Evolutionary conservation across 345 rosid species (phyloP).

Genomic region (Boechera divaricarpa): DNA sequence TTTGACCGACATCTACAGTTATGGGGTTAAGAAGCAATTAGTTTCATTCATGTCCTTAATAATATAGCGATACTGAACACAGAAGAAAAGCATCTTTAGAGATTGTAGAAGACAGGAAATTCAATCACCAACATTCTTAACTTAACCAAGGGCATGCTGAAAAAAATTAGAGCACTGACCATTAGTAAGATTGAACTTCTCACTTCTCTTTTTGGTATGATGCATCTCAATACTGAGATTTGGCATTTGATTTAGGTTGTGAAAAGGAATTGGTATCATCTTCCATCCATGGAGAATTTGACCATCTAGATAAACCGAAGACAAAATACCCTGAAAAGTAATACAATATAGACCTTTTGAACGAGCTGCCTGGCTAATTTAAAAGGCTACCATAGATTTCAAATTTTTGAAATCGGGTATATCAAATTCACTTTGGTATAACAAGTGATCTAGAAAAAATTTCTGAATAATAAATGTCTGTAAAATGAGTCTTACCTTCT

Average conservation of each 20-base stretch:
- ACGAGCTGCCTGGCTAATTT: slow-evolving; percentile 10
- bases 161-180: slow-evolving; percentile 43
- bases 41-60: slow-evolving; percentile 7
- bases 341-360: slow-evolving; percentile 1
- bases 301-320: slow-evolving; percentile 72
- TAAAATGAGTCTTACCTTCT: slow-evolving; percentile 58
- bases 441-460: too few species aligned
- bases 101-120: background rate
- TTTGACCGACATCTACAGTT: slow-evolving; percentile 54
- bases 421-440: background rate
- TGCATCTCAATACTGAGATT: slow-evolving; percentile 49
- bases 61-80: background rate
- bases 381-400: background rate
- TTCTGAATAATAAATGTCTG: background rate
- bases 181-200: slow-evolving; percentile 39
- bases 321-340: slow-evolving; percentile 71
- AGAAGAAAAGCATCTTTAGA: background rate
- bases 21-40: background rate
- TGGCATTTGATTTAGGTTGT: slow-evolving; percentile 64
- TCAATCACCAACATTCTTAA: slow-evolving; percentile 11
- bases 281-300: slow-evolving; percentile 72
- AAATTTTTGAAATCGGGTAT: background rate
- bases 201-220: slow-evolving; percentile 35
- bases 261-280: slow-evolving; percentile 77
- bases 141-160: background rate